A percentile compares a stretch with the other conserved stretches of the same genome.
Conservation (phyloP, 345 rosid species). For the Gossypium mustelinum region DNA sequence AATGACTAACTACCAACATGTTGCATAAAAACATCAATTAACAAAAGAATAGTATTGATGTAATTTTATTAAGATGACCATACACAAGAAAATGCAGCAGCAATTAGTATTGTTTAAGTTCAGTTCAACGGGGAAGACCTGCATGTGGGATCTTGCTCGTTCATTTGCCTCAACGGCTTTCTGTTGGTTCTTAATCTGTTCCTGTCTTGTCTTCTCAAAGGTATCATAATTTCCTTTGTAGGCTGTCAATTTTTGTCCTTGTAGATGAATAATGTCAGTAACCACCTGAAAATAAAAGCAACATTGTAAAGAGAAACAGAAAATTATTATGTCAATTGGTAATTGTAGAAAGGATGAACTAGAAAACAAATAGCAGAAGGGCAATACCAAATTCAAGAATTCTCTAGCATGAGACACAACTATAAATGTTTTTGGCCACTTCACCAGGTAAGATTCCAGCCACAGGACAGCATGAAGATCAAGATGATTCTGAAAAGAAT, state of each 20-base stretch:
- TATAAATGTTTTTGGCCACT: constrained; percentile 97
- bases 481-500: constrained; percentile 81
- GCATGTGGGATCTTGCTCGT: constrained; percentile 82
- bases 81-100: background rate
- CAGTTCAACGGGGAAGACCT: constrained; percentile 40
- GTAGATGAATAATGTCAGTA: constrained; percentile 89
- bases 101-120: background rate
- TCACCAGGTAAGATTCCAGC: constrained; percentile 87
- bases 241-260: constrained; percentile 67
- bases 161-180: constrained; percentile 94
- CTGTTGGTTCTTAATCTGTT: constrained; percentile 79
- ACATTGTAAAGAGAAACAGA: constrained; percentile 1
- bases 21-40: background rate
- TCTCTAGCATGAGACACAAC: constrained; percentile 99
- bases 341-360: background rate
- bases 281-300: constrained; percentile 61
- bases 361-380: constrained; percentile 5
- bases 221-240: constrained; percentile 89
- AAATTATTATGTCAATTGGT: background rate
- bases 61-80: background rate
- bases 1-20: background rate
- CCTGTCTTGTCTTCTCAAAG: constrained; percentile 85
- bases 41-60: background rate
- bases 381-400: constrained; percentile 84
- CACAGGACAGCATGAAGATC: constrained; percentile 99